A percentile compares a stretch with the other conserved stretches of the same genome.
Evolutionary conservation across 2,329 filamentous ascomycete species (phyloP).

Genomic region (Talaromyces sp.): DNA sequence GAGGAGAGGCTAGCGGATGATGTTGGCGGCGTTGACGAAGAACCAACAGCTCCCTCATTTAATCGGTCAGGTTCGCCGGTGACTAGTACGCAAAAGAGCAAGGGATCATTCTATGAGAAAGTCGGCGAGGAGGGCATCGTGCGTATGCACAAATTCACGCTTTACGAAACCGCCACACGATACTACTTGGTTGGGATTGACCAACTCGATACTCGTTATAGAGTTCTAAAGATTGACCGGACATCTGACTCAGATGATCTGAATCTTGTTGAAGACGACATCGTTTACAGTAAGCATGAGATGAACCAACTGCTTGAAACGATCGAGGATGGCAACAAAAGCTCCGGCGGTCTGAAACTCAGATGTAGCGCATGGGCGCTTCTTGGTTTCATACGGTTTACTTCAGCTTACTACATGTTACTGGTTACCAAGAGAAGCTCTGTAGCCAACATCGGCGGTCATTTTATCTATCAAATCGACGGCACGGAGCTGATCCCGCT

Average conservation of each 20-base stretch:
- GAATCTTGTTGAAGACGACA: constrained; percentile 87
- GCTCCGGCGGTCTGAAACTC: constrained; percentile 81
- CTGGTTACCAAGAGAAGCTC: constrained; percentile 94
- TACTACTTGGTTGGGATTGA: constrained; percentile 96
- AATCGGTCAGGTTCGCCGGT: constrained; percentile 39
- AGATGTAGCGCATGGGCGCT: constrained; percentile 91
- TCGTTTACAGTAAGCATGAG: constrained; percentile 85
- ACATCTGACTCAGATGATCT: constrained; percentile 76
- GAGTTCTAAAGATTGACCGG: constrained; percentile 91
- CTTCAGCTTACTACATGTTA: constrained; percentile 94
- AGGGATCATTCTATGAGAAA: constrained; percentile 33
- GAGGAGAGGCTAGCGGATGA: constrained; percentile 31
- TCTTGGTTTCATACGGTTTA: constrained; percentile 93
- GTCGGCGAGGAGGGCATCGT: constrained; percentile 47
- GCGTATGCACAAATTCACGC: constrained; percentile 91
- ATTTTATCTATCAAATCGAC: constrained; percentile 94
- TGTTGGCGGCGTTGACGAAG: constrained; percentile 41
- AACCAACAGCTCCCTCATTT: constrained; percentile 45
- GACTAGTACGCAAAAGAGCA: constrained; percentile 37
- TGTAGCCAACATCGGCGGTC: constrained; percentile 91
- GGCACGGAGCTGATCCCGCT: constrained; percentile 87
- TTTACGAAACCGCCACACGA: constrained; percentile 89
- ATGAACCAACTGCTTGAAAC: constrained; percentile 91
- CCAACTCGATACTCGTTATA: constrained; percentile 80
- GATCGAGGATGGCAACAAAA: constrained; percentile 92